A percentile compares a stretch with the other conserved stretches of the same genome.
Evolutionary conservation across 1,284 basidiomycete genomes (phyloP).

Genomic region (Dichomitus squalens): DNA sequence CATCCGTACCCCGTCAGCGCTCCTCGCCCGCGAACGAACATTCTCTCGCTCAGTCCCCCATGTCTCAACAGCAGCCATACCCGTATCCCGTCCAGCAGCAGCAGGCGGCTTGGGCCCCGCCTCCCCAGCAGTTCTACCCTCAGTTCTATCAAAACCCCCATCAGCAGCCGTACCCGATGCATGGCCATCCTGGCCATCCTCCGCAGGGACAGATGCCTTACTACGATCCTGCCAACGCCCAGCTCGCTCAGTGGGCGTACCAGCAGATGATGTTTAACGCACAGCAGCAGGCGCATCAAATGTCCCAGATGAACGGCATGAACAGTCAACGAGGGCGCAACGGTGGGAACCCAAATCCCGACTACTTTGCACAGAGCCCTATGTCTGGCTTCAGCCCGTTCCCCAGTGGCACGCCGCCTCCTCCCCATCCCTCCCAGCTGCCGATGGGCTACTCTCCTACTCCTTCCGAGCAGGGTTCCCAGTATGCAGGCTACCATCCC

Average conservation of each 20-base stretch:
- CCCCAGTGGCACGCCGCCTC: constrained; percentile 70
- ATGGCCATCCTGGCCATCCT: constrained; percentile 48
- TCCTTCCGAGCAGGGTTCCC: constrained; percentile 38
- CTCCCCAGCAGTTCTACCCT: constrained; percentile 70
- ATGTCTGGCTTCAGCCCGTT: constrained; percentile 61
- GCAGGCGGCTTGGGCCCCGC: constrained; percentile 62
- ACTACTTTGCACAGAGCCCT: constrained; percentile 60
- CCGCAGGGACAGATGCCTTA: constrained; percentile 53
- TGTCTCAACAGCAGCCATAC: constrained; percentile 38
- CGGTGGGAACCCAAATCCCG: constrained; percentile 39
- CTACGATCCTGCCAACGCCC: constrained; percentile 75
- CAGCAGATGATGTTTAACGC: constrained; percentile 84
- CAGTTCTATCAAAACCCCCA: constrained; percentile 71
- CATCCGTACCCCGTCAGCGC: constrained; percentile 50
- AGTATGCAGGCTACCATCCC: constrained; percentile 73
- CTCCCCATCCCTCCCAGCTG: constrained; percentile 47
- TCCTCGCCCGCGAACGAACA: constrained; percentile 58
- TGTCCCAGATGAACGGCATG: constrained; percentile 40
- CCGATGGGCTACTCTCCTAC: constrained; percentile 41
- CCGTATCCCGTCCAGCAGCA: constrained; percentile 45
- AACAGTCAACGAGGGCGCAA: constrained; percentile 38
- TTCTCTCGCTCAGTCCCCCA: constrained; percentile 33
- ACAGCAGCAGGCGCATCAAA: constrained; percentile 51
- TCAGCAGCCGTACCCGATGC: constrained; percentile 50
- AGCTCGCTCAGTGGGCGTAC: constrained; percentile 83